A percentile compares a stretch with the other conserved stretches of the same genome.
Conservation (phyloP, 495 filamentous ascomycete species). For the Penicillium malachiteum region DNA sequence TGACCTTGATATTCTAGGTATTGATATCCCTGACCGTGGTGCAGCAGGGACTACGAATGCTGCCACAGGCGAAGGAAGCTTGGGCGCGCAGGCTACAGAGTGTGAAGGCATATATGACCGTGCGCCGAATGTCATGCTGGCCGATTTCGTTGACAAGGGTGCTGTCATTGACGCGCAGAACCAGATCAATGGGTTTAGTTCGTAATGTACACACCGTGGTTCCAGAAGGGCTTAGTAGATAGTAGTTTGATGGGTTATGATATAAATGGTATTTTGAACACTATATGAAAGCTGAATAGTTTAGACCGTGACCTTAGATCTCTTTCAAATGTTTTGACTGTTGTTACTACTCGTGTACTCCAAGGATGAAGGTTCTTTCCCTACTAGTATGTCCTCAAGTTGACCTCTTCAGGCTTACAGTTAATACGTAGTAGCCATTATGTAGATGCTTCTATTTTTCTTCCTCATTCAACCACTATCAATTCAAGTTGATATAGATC, state of each 20-base stretch:
- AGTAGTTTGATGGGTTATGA: not conserved
- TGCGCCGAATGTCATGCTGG: constrained; percentile 59
- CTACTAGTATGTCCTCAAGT: no score
- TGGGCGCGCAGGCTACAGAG: constrained; percentile 54
- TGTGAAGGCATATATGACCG: constrained; percentile 55
- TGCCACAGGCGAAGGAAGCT: constrained; percentile 48
- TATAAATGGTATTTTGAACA: not conserved
- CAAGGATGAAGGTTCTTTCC: no score
- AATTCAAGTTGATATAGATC: no score
- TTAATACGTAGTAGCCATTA: no score
- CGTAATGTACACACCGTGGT: not conserved
- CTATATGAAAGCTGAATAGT: no score
- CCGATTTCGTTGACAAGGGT: constrained; percentile 68
- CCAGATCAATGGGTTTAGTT: constrained; percentile 55
- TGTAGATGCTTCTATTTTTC: no score
- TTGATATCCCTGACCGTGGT: constrained; percentile 55
- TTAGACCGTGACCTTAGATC: no score
- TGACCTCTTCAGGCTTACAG: no score
- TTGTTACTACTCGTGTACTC: no score
- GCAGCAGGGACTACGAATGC: constrained; percentile 58
- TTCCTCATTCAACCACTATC: no score
- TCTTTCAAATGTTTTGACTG: no score
- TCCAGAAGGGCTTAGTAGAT: not conserved
- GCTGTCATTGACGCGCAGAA: constrained; percentile 57
- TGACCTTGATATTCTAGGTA: constrained; percentile 41